Evolutionary conservation across 805 yeast species (phyloP).

Genomic region (Sugiyamaella smithiae): DNA sequence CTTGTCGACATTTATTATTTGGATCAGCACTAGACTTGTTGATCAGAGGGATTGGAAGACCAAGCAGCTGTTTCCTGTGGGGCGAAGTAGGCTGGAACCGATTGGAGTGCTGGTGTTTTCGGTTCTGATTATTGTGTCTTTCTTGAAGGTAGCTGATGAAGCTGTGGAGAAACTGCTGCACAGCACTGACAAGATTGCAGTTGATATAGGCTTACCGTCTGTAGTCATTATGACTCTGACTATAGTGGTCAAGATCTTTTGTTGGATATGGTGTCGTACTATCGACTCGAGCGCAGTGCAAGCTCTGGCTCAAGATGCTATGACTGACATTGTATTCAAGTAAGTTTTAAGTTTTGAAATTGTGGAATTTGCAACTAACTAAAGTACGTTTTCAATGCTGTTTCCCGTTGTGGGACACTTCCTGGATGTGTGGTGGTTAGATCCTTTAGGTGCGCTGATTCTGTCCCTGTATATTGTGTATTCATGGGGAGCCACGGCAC

Average conservation of each 20-base stretch:
- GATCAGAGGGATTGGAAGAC: conserved; percentile 46
- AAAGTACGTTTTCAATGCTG: conserved; percentile 61
- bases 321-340: conserved; percentile 66
- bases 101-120: conserved; percentile 74
- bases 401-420: conserved; percentile 62
- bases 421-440: conserved; percentile 65
- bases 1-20: conserved; percentile 70
- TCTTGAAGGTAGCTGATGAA: conserved; percentile 68
- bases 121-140: conserved; percentile 65
- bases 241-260: conserved; percentile 54
- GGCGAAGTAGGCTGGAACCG: conserved; percentile 71
- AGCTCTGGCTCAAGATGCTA: conserved; percentile 80
- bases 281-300: conserved; percentile 65
- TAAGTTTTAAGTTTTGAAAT: conserved; percentile 1
- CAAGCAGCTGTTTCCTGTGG: conserved; percentile 54
- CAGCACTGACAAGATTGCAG: conserved; percentile 16
- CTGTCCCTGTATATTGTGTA: conserved; percentile 59
- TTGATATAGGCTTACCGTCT: conserved; percentile 49
- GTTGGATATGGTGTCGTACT: conserved; percentile 62
- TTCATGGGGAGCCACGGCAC: conserved; percentile 63
- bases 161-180: conserved; percentile 50
- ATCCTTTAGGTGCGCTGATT: conserved; percentile 67
- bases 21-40: conserved; percentile 47
- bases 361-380: conserved; percentile 6
- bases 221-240: conserved; percentile 61